These are phyloP conservation scores for Zancudomyces culisetae DNA, from an alignment of 371 early-diverging fungal genomes.

Conservation along the genomic window DNA sequence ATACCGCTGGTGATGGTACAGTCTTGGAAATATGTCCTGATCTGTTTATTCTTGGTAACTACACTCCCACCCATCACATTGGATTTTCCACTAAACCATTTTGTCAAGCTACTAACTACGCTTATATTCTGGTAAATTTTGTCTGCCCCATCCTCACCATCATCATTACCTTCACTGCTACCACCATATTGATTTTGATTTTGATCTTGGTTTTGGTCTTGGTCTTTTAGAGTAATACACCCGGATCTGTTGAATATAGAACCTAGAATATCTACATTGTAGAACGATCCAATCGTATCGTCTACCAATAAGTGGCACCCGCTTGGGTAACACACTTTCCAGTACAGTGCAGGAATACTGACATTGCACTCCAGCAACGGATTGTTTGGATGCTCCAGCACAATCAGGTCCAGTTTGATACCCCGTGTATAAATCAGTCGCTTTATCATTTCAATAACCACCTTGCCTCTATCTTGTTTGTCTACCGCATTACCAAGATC, in stretches of 20 bases:
- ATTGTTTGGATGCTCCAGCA: slow-evolving; percentile 86
- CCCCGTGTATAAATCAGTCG: slow-evolving; percentile 35
- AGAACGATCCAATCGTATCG: slow-evolving; percentile 86
- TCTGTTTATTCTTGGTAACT: too few species aligned
- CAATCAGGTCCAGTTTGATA: slow-evolving; percentile 37
- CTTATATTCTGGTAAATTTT: too few species aligned
- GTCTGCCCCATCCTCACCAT: too few species aligned
- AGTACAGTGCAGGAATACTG: slow-evolving; percentile 53
- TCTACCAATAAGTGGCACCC: slow-evolving; percentile 89
- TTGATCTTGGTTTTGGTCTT: too few species aligned
- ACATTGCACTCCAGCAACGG: slow-evolving; percentile 62
- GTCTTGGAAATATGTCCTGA: too few species aligned
- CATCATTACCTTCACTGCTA: too few species aligned
- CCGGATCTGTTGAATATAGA: too few species aligned
- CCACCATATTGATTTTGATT: too few species aligned
- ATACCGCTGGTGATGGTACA: slow-evolving; percentile 50
- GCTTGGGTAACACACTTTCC: too few species aligned
- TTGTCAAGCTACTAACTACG: slow-evolving; percentile 81
- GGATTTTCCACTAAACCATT: slow-evolving; percentile 82
- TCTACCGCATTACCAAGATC: too few species aligned
- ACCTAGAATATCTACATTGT: slow-evolving; percentile 54
- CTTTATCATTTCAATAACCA: slow-evolving; percentile 43
- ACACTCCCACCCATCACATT: slow-evolving; percentile 98
- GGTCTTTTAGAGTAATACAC: too few species aligned
- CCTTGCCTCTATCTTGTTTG: too few species aligned